Evolutionary conservation across 768 basidiomycete genomes (phyloP).

Genomic region (Suillus subluteus): DNA sequence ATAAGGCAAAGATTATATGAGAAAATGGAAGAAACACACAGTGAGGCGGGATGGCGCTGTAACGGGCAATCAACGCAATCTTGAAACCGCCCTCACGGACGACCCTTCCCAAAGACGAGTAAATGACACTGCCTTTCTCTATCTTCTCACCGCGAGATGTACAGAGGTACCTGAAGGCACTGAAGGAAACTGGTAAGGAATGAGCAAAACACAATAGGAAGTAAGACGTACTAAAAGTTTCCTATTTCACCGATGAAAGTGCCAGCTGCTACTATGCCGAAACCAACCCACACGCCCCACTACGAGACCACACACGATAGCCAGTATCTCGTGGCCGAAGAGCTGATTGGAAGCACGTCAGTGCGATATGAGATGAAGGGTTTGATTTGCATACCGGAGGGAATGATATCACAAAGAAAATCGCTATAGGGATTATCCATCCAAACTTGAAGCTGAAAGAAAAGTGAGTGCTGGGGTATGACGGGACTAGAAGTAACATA

Average conservation of each 20-base stretch:
- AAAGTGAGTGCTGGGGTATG: neutral
- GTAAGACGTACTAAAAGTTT: slow-evolving; percentile 75
- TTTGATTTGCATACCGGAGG: slow-evolving; percentile 59
- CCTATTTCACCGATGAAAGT: slow-evolving; percentile 87
- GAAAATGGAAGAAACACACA: slow-evolving; percentile 48
- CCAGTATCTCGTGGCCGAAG: slow-evolving; percentile 92
- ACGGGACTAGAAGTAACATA: slow-evolving; percentile 21
- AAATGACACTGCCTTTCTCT: slow-evolving; percentile 58
- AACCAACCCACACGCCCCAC: slow-evolving; percentile 90
- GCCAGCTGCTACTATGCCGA: slow-evolving; percentile 83
- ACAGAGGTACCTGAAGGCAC: slow-evolving; percentile 86
- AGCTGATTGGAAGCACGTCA: slow-evolving; percentile 46
- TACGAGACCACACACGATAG: slow-evolving; percentile 85
- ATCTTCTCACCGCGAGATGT: slow-evolving; percentile 73
- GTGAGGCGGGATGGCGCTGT: slow-evolving; percentile 86
- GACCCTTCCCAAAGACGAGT: slow-evolving; percentile 65
- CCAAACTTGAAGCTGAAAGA: slow-evolving; percentile 53
- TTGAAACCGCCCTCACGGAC: slow-evolving; percentile 89
- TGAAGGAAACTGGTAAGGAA: slow-evolving; percentile 33
- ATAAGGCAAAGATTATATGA: slow-evolving; percentile 5
- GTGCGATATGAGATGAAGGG: neutral
- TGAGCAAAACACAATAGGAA: neutral
- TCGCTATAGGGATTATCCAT: slow-evolving; percentile 78
- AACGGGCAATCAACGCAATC: slow-evolving; percentile 74
- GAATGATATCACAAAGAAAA: slow-evolving; percentile 85